phyloP scores from a whole-genome alignment of 1,284 basidiomycete genomes.

The Moniliophthora roreri region DNA sequence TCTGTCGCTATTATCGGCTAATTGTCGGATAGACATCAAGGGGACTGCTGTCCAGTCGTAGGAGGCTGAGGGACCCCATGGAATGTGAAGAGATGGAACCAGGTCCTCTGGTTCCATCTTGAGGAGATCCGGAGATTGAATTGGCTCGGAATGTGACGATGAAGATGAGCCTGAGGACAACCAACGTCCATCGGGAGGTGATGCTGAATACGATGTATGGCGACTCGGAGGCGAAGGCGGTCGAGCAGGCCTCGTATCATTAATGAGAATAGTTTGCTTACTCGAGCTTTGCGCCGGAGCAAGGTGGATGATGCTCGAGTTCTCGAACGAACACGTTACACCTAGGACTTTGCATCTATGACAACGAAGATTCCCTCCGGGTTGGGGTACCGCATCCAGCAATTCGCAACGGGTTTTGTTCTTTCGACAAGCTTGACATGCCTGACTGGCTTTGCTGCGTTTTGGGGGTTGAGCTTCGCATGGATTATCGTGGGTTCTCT shows the following conservation, averaged over 20 bases:
- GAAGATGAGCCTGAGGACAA: no score
- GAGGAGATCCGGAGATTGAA: background rate
- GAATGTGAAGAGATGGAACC: conserved; percentile 1
- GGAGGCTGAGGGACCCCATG: conserved; percentile 3
- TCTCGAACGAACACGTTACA: conserved; percentile 38
- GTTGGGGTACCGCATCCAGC: conserved; percentile 33
- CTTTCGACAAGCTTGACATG: conserved; percentile 39
- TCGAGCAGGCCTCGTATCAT: background rate
- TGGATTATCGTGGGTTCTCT: no score
- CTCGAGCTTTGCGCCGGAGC: background rate
- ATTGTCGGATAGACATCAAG: conserved; percentile 21
- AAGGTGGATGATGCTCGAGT: conserved; percentile 12
- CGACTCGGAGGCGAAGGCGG: background rate
- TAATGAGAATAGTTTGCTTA: background rate
- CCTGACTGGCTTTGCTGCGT: conserved; percentile 36
- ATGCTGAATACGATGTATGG: no score
- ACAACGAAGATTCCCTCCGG: conserved; percentile 30
- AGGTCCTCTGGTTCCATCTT: conserved; percentile 8
- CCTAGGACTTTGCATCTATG: conserved; percentile 41
- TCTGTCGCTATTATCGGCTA: conserved; percentile 10
- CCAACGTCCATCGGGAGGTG: background rate
- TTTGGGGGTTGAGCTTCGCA: conserved; percentile 19
- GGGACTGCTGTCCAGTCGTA: conserved; percentile 23
- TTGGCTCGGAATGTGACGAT: no score
- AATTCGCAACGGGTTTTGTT: conserved; percentile 43